Base-by-base conservation (phyloP, 148 eudicot species). In the Cornus florida region DNA sequence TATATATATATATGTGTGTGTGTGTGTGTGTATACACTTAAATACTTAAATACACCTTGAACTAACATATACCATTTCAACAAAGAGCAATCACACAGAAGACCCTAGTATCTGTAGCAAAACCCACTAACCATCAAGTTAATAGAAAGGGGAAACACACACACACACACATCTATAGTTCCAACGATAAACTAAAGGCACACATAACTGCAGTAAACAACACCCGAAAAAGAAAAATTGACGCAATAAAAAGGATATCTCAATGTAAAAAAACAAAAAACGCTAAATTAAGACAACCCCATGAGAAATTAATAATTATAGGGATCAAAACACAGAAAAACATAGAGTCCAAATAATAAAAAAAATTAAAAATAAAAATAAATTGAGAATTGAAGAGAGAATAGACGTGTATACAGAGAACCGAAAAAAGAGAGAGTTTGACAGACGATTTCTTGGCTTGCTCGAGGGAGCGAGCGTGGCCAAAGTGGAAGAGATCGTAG, bases 401-500 rank as follows among this genome's bases (percentile, higher is more conserved):
- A 14, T 53, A 53, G 19, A 35, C 3, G 38, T 35, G 5, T 35
- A 4, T 35, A 35, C 3, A 35, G 38, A 35, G 38, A 35, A 35
- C 5, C 3, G 2, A 35, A 35, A 35, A 35, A 35, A 35, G 38
- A 35, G 38, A 35, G 38, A 35, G 38, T 35, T 35, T 35, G 38
- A 53, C 59, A 11, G 16, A 53, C 14, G 66, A 73, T 16, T 56
- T 50, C 79, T 94, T 94, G 72, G 97, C 98, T 80, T 94, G 98
- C 74, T 94, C 98, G 60, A 94, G 95, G 75, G 98, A 89, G 10
- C 95, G 91, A 79, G 97, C 98, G 74, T 92, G 98, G 43, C 98
- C 97, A 74, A 89, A 90, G 75, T 94, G 98, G 69, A 94, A 92
- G 79, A 94, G 93, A 83, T 94, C 98, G 85, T 92, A 94, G 71